Percentiles rank a stretch among this genome's conserved stretches.
Evolutionary conservation across 2,329 filamentous ascomycete species (phyloP).

Genomic region (Colletotrichum higginsianum): DNA sequence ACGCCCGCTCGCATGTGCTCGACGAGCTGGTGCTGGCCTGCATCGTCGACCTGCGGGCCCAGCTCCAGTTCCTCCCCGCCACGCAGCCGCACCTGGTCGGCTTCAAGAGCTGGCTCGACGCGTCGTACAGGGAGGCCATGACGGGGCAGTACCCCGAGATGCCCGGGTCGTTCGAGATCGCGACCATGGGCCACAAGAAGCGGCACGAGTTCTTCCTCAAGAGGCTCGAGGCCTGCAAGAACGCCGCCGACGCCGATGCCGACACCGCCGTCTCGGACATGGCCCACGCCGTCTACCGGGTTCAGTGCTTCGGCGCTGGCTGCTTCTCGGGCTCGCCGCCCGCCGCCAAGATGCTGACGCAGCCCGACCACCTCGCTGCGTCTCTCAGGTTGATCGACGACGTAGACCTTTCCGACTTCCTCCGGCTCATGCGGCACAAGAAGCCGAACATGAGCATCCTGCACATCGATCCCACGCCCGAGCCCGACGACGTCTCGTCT

Average conservation of each 20-base stretch:
- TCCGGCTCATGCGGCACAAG: slow-evolving; percentile 45
- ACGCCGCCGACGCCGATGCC: background rate
- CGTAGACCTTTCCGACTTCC: slow-evolving; percentile 11
- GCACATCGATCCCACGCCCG: slow-evolving; percentile 10
- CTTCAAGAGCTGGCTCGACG: slow-evolving; percentile 34
- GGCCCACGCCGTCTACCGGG: background rate
- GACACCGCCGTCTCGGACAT: background rate
- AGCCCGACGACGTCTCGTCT: background rate
- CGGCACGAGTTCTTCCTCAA: slow-evolving; percentile 1
- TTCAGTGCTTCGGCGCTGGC: background rate
- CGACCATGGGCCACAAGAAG: background rate
- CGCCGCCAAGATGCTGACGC: background rate
- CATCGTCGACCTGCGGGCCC: slow-evolving; percentile 27
- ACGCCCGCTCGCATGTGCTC: background rate
- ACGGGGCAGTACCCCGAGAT: slow-evolving; percentile 15
- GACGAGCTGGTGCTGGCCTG: slow-evolving; percentile 26
- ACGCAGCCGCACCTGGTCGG: slow-evolving; percentile 26
- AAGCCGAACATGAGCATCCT: slow-evolving; percentile 42
- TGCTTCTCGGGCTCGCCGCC: slow-evolving; percentile 17
- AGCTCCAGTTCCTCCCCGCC: slow-evolving; percentile 31
- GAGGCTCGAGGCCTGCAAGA: slow-evolving; percentile 5
- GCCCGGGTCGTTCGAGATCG: slow-evolving; percentile 18
- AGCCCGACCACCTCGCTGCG: background rate
- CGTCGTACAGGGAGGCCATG: slow-evolving; percentile 16
- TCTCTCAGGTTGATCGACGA: background rate